Base-by-base conservation (phyloP, 1,139 yeast species). In the Taphrina flavorubra region DNA sequence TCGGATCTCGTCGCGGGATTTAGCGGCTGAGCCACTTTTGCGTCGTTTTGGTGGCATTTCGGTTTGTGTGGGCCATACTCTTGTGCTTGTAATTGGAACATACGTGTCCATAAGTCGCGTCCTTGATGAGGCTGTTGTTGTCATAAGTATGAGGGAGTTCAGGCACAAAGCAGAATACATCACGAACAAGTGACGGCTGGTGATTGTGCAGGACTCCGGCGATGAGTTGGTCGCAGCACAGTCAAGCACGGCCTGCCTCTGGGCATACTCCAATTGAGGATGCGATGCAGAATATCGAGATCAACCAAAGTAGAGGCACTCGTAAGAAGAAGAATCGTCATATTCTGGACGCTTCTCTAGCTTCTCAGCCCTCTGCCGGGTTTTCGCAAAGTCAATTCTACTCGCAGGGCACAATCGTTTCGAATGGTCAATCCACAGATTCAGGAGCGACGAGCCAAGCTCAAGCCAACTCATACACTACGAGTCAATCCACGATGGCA, bases 291-390 rank as follows among this genome's bases (percentile, higher is more conserved):
- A n/a, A 49, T n/a, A 11, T 49, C 11, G 36, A 20, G 11, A 25
- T 49, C 13, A 10, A n/a, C 2, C 53, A 49, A 36, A 49, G 6
- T n/a, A 49, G n/a, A 25, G 44, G 51, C 25, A 51, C 55, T 14
- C 60, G 67, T 31, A 63, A 55, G 56, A 53, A 55, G 61, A 63
- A 55, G 47, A 55, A 59, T 20, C 53, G 67, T 7, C 67, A 63
- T 37, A 55, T 63, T 1, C 47, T 63, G 14, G 67, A 63, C 44
- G 59, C 55, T 20, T 55, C 61, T 6, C 16, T 63, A 6, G 39
- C 44, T 18, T 20, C 36, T n/a, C 39, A 42, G 10, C 7, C 18
- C 6, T 18, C 67, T 7, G 40, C 40, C 13, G 66, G 66, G 8
- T 51, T 62, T 34, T 20, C 40, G 31, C 42, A 31, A 25, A 44